Conservation (phyloP, 192 early-diverging fungal genomes). For the Backusella morwellensis region DNA sequence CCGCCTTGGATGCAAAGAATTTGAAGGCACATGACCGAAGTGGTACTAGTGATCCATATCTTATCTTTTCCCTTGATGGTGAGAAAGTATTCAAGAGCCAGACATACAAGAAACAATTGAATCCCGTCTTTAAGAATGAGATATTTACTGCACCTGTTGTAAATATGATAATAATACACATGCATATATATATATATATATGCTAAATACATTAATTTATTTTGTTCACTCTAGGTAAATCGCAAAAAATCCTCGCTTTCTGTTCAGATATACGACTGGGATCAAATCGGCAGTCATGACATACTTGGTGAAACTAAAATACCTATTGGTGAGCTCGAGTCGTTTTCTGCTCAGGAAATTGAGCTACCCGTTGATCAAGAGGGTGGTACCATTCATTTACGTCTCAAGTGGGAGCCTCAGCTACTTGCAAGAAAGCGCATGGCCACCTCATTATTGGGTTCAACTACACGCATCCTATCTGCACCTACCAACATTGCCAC, state of each 20-base stretch:
- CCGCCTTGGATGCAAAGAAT: constrained; percentile 52
- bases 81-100: constrained; percentile 69
- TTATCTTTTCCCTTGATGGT: constrained; percentile 62
- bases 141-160: constrained; percentile 49
- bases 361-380: constrained; percentile 1
- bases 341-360: constrained; percentile 24
- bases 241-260: constrained; percentile 54
- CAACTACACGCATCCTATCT: constrained; percentile 44
- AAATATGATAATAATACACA: constrained; percentile 4
- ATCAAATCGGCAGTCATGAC: constrained; percentile 61
- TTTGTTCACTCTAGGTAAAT: background rate
- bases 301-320: constrained; percentile 54
- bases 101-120: constrained; percentile 68
- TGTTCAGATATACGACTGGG: constrained; percentile 76
- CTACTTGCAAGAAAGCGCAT: constrained; percentile 33
- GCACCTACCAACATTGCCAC: constrained; percentile 56
- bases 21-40: constrained; percentile 68
- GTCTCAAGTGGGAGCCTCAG: constrained; percentile 60
- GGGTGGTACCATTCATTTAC: constrained; percentile 34
- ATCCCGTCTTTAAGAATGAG: constrained; percentile 70
- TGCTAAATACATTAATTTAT: background rate
- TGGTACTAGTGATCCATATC: constrained; percentile 73
- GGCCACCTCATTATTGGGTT: constrained; percentile 17
- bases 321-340: constrained; percentile 40
- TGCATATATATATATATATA: background rate